Conservation (phyloP, 768 basidiomycete species). For the Termitomyces sp. region DNA sequence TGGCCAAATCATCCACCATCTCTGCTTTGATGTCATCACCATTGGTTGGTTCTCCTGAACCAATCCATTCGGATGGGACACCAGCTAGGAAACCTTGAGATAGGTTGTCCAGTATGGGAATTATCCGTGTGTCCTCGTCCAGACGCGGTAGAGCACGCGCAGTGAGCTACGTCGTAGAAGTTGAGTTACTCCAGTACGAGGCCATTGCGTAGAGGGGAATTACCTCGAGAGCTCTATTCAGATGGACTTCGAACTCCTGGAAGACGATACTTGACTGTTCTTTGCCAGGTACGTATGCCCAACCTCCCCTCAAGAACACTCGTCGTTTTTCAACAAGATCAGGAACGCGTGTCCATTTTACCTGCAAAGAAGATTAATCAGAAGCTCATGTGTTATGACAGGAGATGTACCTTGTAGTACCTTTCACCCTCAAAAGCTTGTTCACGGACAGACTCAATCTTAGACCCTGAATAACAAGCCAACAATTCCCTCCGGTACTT, state of each 20-base stretch:
- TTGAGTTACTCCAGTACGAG: neutral
- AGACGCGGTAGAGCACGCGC: constrained; percentile 85
- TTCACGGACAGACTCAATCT: constrained; percentile 30
- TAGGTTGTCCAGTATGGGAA: constrained; percentile 87
- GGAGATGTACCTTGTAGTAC: constrained; percentile 70
- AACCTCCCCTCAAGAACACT: constrained; percentile 76
- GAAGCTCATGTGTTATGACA: neutral
- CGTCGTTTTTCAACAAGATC: constrained; percentile 83
- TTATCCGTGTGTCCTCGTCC: constrained; percentile 90
- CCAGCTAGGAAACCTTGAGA: constrained; percentile 94
- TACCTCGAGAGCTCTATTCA: constrained; percentile 80
- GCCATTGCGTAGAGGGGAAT: constrained; percentile 12
- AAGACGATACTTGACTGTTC: constrained; percentile 85
- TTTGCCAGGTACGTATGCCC: constrained; percentile 82
- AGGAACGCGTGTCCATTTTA: constrained; percentile 94
- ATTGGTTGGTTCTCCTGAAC: constrained; percentile 42
- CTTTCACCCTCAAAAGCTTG: constrained; percentile 47
- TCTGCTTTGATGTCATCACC: constrained; percentile 83
- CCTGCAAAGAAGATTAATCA: constrained; percentile 42
- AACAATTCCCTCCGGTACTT: constrained; percentile 46
- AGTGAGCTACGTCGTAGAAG: constrained; percentile 56
- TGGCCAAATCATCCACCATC: constrained; percentile 87
- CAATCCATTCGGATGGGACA: constrained; percentile 79
- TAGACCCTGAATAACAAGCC: constrained; percentile 42
- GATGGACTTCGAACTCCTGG: constrained; percentile 74